Base-by-base conservation (phyloP, 116 monocot species). In the Papilionanthe hybrid region DNA sequence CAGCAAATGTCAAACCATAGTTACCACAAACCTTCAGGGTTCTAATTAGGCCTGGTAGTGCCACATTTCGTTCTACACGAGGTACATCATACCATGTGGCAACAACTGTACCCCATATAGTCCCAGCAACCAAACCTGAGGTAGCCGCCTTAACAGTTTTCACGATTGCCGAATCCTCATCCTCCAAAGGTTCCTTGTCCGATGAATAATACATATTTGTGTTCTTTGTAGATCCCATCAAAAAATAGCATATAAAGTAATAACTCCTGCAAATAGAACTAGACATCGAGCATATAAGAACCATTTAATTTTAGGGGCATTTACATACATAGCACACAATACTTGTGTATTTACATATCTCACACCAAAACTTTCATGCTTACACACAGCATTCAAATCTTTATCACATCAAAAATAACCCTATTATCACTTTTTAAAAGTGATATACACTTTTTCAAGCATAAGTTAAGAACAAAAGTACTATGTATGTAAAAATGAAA, bases 21-120 rank as follows among this genome's bases (percentile, higher is more conserved):
- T 82, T 92, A 18, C 97, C 94, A 84, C 94, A 94, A 89, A 97
- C 81, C 85, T 86, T 94, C 22, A 92, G 68, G 10, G 97, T 97
- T 80, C 97, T 85, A 53, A 94, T 83, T 22, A 97, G 79, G 0
- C 94, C 97, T 2, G 97, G 97, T 72, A 97, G 88, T 50, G 97
- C 94, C 4, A 97, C 88, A 42, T 86, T 86, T 77, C 97, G 85
- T 82, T 97, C 97, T 0, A 97, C 94, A 47, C 97, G 89, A 42
- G 94, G 94, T 67, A 97, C 94, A 76, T 97, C 94, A 79, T 94
- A 82, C 97, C 97, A 94, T 5, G 92, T 94, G 2, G 97, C 94
- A 30, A 97, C 94, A 69, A 97, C 75, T 22, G 94, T 97, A 32
- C 97, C 97, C 88, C 91, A 97, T 41, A 94, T 91, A 2, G 90